Base-by-base conservation (phyloP, 495 filamentous ascomycete species). In the Symbiotaphrina buchneri region DNA sequence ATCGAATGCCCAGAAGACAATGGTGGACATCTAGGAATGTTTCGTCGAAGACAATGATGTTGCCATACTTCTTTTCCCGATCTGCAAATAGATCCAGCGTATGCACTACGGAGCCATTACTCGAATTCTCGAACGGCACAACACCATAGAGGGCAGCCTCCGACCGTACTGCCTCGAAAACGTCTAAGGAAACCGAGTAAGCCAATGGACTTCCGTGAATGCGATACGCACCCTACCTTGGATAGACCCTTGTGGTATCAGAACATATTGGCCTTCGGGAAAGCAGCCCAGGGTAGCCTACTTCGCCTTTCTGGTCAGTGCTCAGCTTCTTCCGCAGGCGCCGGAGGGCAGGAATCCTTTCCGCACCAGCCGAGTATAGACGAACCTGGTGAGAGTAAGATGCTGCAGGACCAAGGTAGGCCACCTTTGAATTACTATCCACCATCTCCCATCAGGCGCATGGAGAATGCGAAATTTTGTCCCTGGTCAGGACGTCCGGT, bases 91-190 rank as follows among this genome's bases (percentile, higher is more conserved):
- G 66, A 48, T 93, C 84, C 5, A 97, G 65, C 0, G 83, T 92
- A 46, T 72, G 67, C 16, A 85, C 68, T 24, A 97, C 90, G 26
- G 71, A 70, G 38, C 87, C 87, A 52, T 94, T 90, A 40, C 82
- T 82, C 6, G 74, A 84, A 52, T 97, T 97, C 51, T 97, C 87
- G 53, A 90, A 84, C 18, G 87, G 87, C 10, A 94, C 78, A 3
- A 97, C 77, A 36, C 82, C 85, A 42, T 68, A 74, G 35, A 58
- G 49, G 0, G 62, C 60, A 15, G 47, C 36, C 35, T 62, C 51
- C 10, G 60, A 55, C 48, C 93, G 82, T 13, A 93, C 72, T 10
- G 66, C 59, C 19, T 63, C 55, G 48, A 95, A 93, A 38, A 90
- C 68, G 37, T 85, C 82, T 65, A 14, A n/a, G n/a, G n/a, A n/a